A percentile compares a stretch with the other conserved stretches of the same genome.
phyloP scores from a whole-genome alignment of 192 early-diverging fungal genomes.

The Coemansia sp. region DNA sequence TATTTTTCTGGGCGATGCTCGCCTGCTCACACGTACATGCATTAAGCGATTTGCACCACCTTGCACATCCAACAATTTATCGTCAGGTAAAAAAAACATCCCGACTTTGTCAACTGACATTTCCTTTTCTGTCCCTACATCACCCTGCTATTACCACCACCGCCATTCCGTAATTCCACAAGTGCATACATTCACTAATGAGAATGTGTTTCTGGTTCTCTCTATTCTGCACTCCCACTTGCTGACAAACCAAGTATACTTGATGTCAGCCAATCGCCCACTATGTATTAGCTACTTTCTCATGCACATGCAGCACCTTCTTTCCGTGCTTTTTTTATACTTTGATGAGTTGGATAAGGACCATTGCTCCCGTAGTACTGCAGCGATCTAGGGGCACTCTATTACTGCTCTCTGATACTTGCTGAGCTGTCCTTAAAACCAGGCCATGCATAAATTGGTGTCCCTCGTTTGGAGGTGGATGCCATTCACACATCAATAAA shows the following conservation, averaged over 20 bases:
- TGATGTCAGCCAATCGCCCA: not conserved
- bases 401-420: not conserved
- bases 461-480: not conserved
- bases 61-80: not conserved
- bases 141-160: not conserved
- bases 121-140: not conserved
- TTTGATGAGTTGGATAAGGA: not conserved
- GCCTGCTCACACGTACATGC: conserved; percentile 3
- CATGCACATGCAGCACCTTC: not conserved
- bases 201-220: not conserved
- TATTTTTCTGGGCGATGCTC: not conserved
- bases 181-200: not conserved
- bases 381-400: not conserved
- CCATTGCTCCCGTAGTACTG: not conserved
- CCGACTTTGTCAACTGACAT: not conserved
- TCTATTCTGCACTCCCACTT: not conserved
- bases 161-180: not conserved
- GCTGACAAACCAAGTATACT: not conserved
- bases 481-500: not conserved
- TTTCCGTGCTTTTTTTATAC: not conserved
- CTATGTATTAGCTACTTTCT: conserved; percentile 1
- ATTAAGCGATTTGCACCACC: conserved; percentile 1
- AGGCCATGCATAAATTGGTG: not conserved
- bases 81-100: not conserved
- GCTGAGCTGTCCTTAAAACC: not conserved